Conservation (phyloP, 495 filamentous ascomycete genomes). For the Aspergillus coremiiformis region DNA sequence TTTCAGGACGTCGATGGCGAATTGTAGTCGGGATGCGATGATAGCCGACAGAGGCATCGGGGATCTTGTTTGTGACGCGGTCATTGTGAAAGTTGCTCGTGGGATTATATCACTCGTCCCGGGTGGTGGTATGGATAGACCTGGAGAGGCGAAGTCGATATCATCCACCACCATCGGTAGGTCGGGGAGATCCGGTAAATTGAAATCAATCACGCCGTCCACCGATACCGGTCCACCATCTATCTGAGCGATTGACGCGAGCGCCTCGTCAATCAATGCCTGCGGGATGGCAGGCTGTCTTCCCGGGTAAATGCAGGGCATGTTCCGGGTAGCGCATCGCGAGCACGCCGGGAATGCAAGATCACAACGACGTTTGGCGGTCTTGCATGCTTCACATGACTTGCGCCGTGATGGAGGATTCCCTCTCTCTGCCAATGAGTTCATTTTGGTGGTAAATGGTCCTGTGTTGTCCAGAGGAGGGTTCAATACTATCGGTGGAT, state of each 20-base stretch:
- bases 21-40: slow-evolving; percentile 32
- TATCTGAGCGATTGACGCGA: not conserved
- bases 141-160: not conserved
- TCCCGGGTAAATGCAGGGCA: slow-evolving; percentile 40
- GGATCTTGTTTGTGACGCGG: slow-evolving; percentile 3
- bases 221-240: not conserved
- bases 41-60: slow-evolving; percentile 14
- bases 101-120: not conserved
- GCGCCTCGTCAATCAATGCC: slow-evolving; percentile 3
- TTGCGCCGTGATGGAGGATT: slow-evolving; percentile 39
- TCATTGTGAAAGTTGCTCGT: slow-evolving; percentile 1
- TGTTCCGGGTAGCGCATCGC: slow-evolving; percentile 35
- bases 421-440: slow-evolving; percentile 6
- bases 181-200: not conserved
- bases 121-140: not conserved
- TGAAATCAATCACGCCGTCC: not conserved
- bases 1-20: slow-evolving; percentile 36
- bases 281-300: slow-evolving; percentile 8
- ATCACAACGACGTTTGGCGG: slow-evolving; percentile 47
- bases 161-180: not conserved
- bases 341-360: slow-evolving; percentile 39
- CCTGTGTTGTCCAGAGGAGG: too few species aligned
- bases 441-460: not conserved
- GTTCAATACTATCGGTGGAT: too few species aligned
- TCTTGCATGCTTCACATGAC: slow-evolving; percentile 47